phyloP scores from a whole-genome alignment of 2,329 filamentous ascomycete species.

The Bertia moriformis region DNA sequence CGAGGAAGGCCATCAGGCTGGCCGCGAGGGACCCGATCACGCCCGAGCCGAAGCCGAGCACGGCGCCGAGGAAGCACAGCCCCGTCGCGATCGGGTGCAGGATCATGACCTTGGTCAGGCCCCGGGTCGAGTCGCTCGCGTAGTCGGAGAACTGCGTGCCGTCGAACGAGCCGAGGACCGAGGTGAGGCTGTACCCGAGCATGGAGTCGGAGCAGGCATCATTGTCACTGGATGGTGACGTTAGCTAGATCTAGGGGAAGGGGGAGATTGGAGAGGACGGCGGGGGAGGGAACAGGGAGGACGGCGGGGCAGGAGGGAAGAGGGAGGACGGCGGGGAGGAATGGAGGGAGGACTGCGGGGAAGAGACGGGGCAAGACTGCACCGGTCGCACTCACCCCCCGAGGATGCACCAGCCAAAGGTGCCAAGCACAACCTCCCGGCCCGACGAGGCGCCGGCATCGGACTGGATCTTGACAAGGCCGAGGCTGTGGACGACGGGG shows the following conservation, averaged over 20 bases:
- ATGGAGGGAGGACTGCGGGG: not conserved
- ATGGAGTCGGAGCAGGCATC: conserved; percentile 29
- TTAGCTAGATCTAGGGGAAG: too few relatives aligned
- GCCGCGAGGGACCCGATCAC: conserved; percentile 34
- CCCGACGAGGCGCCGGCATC: conserved; percentile 20
- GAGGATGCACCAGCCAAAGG: conserved; percentile 41
- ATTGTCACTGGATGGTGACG: too few relatives aligned
- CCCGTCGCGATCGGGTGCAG: conserved; percentile 46
- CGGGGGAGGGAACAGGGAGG: too few relatives aligned
- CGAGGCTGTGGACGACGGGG: conserved; percentile 38
- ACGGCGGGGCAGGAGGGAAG: too few relatives aligned
- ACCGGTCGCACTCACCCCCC: too few relatives aligned
- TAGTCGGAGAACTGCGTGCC: conserved; percentile 23
- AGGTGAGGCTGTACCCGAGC: conserved; percentile 40
- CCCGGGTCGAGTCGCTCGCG: conserved; percentile 26
- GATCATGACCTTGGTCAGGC: conserved; percentile 42
- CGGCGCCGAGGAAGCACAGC: conserved; percentile 41
- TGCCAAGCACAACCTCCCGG: conserved; percentile 31
- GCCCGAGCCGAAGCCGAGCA: conserved; percentile 35
- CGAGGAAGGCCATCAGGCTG: conserved; percentile 29
- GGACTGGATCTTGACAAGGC: conserved; percentile 35
- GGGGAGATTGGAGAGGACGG: too few relatives aligned
- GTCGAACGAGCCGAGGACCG: conserved; percentile 23
- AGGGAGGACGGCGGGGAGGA: too few relatives aligned
- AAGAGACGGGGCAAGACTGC: conserved; percentile 3